phyloP scores from a whole-genome alignment of 306 rosid genomes.

The Begonia peltatifolia region DNA sequence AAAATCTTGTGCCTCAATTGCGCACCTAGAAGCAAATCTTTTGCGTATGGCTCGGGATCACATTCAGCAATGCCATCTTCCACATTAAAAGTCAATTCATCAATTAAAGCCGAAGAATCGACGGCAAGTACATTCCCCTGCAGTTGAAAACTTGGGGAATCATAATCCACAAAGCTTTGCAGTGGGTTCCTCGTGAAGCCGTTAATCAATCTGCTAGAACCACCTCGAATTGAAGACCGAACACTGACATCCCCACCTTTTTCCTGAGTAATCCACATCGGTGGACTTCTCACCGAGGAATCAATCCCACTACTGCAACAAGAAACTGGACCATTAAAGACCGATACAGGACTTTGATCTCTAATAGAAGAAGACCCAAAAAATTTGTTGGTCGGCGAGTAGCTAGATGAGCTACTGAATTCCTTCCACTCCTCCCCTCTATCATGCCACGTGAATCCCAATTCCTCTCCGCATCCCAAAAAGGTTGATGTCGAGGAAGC shows the following conservation, averaged over 20 bases:
- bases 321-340: conserved; percentile 77
- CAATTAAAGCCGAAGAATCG: conserved; percentile 29
- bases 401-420: conserved; percentile 54
- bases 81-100: conserved; percentile 71
- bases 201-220: conserved; percentile 49
- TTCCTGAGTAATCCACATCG: conserved; percentile 29
- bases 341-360: conserved; percentile 85
- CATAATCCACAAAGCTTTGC: conserved; percentile 38
- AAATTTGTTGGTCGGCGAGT: conserved; percentile 39
- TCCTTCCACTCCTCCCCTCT: conserved; percentile 66
- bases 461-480: conserved; percentile 49
- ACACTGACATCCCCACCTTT: conserved; percentile 21
- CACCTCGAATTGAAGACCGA: conserved; percentile 24
- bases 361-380: conserved; percentile 40
- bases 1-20: conserved; percentile 74
- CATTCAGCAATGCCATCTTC: conserved; percentile 51
- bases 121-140: conserved; percentile 23
- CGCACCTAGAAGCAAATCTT: conserved; percentile 62
- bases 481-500: conserved; percentile 38
- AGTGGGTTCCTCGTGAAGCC: conserved; percentile 72
- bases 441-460: conserved; percentile 40
- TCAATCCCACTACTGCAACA: conserved; percentile 35
- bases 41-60: conserved; percentile 52
- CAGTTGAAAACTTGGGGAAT: neutral
- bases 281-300: conserved; percentile 24